Evolutionary conservation across 2,329 filamentous ascomycete species (phyloP).

Genomic region (Ophiostoma sp.): DNA sequence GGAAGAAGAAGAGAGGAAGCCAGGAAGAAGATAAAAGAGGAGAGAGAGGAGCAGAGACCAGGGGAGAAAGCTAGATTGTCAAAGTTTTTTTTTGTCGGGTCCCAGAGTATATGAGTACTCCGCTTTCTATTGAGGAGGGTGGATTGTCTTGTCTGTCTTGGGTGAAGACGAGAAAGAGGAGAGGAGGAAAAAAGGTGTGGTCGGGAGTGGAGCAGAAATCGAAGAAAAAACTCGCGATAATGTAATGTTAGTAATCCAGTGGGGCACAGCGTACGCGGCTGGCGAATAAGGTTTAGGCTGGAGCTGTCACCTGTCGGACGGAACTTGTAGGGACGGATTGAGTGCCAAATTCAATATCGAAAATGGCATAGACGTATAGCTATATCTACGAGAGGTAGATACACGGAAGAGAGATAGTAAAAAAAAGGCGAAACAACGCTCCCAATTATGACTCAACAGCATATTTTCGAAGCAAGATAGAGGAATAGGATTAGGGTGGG

Average conservation of each 20-base stretch:
- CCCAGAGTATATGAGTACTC: constrained; percentile 8
- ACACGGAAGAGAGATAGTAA: too few species aligned
- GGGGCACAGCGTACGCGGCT: not conserved
- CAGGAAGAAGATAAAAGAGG: not conserved
- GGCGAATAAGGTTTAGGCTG: not conserved
- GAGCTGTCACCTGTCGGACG: too few species aligned
- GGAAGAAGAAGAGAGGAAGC: not conserved
- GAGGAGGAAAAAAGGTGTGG: constrained; percentile 12
- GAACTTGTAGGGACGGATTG: too few species aligned
- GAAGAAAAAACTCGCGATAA: constrained; percentile 12
- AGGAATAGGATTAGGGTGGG: not conserved
- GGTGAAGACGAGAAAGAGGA: not conserved
- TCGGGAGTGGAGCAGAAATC: constrained; percentile 3
- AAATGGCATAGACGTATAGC: too few species aligned
- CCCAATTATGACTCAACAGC: too few species aligned
- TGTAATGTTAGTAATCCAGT: not conserved
- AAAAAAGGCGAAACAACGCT: too few species aligned
- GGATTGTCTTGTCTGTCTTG: not conserved
- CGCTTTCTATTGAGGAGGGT: constrained; percentile 1
- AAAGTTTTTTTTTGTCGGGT: constrained; percentile 12
- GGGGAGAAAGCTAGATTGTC: constrained; percentile 8
- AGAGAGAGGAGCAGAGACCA: not conserved
- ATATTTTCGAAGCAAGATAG: too few species aligned
- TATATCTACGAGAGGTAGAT: too few species aligned
- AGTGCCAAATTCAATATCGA: too few species aligned